These are phyloP conservation scores for Syzygium syzygioides DNA, from an alignment of 441 rosid genomes.

Conservation along the genomic window DNA sequence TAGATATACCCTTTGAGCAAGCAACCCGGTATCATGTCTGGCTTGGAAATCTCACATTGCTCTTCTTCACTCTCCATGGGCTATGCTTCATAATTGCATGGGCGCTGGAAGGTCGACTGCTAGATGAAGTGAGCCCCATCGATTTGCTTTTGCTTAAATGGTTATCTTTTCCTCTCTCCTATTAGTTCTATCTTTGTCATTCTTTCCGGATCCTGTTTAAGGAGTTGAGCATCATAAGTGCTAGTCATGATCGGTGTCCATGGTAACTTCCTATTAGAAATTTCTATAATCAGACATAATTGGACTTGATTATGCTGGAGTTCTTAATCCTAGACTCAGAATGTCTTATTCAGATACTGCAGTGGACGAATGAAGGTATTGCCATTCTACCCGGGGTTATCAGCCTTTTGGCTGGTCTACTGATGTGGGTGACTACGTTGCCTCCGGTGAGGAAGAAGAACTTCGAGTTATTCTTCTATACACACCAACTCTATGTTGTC, in stretches of 20 bases:
- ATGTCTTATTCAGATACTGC: neutral
- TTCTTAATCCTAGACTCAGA: neutral
- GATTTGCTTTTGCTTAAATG: neutral
- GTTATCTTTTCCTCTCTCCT: neutral
- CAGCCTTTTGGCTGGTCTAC: neutral
- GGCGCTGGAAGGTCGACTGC: conserved; percentile 37
- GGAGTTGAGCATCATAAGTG: neutral
- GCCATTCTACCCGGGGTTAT: neutral
- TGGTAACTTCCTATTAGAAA: neutral
- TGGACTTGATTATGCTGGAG: neutral
- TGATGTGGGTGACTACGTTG: neutral
- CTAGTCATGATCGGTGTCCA: neutral
- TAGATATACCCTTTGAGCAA: conserved; percentile 65
- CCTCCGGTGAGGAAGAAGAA: neutral
- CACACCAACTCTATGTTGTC: neutral
- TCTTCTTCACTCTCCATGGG: conserved; percentile 56
- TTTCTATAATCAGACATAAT: neutral
- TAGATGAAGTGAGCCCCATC: conserved; percentile 40
- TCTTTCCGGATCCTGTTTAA: neutral
- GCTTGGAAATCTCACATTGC: conserved; percentile 70
- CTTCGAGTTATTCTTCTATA: neutral
- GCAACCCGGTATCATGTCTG: conserved; percentile 69
- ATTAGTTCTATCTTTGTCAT: neutral
- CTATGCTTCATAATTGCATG: conserved; percentile 38
- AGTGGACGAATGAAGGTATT: neutral